phyloP scores from a whole-genome alignment of 2,329 filamentous ascomycete genomes.

The Arthroderma sp. region DNA sequence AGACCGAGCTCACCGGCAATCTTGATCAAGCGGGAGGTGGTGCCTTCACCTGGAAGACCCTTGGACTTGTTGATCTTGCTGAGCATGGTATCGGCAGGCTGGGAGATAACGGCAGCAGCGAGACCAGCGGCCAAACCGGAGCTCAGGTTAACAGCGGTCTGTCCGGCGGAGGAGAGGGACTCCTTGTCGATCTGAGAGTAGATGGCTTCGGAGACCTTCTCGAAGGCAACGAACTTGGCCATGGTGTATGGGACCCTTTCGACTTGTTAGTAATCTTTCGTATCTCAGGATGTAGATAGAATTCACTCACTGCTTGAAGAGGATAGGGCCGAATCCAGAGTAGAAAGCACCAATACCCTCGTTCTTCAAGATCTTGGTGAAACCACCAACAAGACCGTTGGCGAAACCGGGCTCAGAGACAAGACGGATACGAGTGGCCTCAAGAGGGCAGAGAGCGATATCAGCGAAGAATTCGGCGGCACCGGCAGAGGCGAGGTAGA shows the following conservation, averaged over 20 bases:
- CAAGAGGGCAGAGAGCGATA: conserved; percentile 69
- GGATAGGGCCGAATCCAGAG: conserved; percentile 76
- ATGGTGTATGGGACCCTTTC: conserved; percentile 77
- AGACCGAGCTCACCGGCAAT: conserved; percentile 76
- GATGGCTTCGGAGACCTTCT: conserved; percentile 68
- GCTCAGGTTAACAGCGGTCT: conserved; percentile 71
- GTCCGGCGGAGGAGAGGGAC: conserved; percentile 50
- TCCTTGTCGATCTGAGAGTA: conserved; percentile 60
- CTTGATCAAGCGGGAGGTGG: conserved; percentile 68
- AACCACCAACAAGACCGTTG: conserved; percentile 63
- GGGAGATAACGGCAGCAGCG: conserved; percentile 73
- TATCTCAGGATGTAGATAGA: neutral
- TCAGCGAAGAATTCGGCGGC: conserved; percentile 51
- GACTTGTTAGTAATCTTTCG: conserved; percentile 11
- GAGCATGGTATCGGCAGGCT: conserved; percentile 87
- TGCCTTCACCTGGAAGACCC: conserved; percentile 74
- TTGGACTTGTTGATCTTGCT: conserved; percentile 95
- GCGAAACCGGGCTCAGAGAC: conserved; percentile 80
- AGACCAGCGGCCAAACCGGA: conserved; percentile 79
- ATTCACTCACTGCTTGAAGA: conserved; percentile 66
- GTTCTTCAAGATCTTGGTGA: conserved; percentile 67
- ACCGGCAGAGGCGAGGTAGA: conserved; percentile 60
- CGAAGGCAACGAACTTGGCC: conserved; percentile 89
- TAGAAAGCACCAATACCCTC: conserved; percentile 82
- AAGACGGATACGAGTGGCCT: conserved; percentile 87